Evolutionary conservation across 1,284 basidiomycete genomes (phyloP).

Genomic region (Ceratobasidium sp.): DNA sequence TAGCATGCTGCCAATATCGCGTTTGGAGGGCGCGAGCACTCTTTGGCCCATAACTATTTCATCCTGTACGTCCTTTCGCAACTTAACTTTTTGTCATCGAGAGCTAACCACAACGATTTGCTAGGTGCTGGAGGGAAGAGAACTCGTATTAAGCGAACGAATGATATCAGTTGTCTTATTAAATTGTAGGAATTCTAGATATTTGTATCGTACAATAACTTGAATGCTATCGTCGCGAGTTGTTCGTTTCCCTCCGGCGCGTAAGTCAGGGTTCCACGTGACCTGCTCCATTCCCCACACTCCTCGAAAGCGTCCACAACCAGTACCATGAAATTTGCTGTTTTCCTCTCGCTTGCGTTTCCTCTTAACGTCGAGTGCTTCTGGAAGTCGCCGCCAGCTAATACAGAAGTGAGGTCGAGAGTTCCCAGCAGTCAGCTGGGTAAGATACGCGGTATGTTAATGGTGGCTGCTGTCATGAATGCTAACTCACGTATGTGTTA

Average conservation of each 20-base stretch:
- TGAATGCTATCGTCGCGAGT: too few species aligned
- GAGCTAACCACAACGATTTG: neutral
- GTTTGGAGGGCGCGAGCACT: slow-evolving; percentile 31
- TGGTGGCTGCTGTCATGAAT: neutral
- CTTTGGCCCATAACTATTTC: slow-evolving; percentile 15
- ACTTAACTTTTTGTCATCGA: neutral
- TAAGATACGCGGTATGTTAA: neutral
- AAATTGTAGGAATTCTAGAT: too few species aligned
- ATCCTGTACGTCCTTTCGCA: slow-evolving; percentile 29
- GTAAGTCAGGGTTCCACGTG: slow-evolving; percentile 16
- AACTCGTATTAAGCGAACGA: neutral
- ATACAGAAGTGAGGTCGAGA: too few species aligned
- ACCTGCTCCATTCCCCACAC: too few species aligned
- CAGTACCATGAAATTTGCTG: neutral
- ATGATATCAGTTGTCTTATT: neutral
- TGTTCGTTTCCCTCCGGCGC: too few species aligned
- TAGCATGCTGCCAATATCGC: slow-evolving; percentile 32
- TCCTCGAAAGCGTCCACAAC: too few species aligned
- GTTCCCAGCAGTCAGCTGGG: neutral
- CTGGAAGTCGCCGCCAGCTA: neutral
- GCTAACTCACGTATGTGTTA: neutral
- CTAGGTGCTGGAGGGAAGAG: slow-evolving; percentile 33
- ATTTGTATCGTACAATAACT: too few species aligned
- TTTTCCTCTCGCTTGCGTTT: neutral
- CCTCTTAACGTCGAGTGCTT: neutral